These are phyloP conservation scores for Cyberlindnera lachancei DNA, from an alignment of 805 yeast species.

Conservation along the genomic window DNA sequence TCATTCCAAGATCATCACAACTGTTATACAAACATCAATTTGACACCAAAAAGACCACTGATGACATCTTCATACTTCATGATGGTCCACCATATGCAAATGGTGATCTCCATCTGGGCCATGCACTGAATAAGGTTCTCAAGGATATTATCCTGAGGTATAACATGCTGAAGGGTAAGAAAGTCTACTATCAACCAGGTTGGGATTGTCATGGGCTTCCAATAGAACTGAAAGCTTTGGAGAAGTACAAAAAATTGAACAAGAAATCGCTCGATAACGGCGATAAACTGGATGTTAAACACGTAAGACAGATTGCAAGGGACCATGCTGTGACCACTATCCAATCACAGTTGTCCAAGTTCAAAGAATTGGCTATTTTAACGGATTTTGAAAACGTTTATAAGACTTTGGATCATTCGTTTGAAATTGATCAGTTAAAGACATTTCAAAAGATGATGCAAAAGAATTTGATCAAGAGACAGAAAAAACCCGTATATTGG, in stretches of 20 bases:
- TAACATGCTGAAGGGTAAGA: slow-evolving; percentile 54
- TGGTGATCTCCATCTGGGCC: slow-evolving; percentile 88
- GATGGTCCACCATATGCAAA: slow-evolving; percentile 99
- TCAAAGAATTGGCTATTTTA: slow-evolving; percentile 69
- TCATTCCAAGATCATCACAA: slow-evolving; percentile 47
- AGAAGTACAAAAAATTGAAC: slow-evolving; percentile 29
- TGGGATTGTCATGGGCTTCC: slow-evolving; percentile 99
- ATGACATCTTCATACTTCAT: slow-evolving; percentile 59
- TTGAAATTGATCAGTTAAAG: slow-evolving; percentile 67
- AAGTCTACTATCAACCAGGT: slow-evolving; percentile 76
- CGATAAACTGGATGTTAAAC: slow-evolving; percentile 33
- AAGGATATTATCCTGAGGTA: slow-evolving; percentile 81
- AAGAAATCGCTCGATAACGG: slow-evolving; percentile 29
- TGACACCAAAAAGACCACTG: slow-evolving; percentile 20
- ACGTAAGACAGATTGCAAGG: slow-evolving; percentile 59
- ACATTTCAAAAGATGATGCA: slow-evolving; percentile 61
- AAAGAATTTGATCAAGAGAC: slow-evolving; percentile 67
- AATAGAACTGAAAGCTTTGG: slow-evolving; percentile 81
- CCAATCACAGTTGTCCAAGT: slow-evolving; percentile 52
- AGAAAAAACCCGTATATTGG: slow-evolving; percentile 95
- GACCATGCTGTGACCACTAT: slow-evolving; percentile 66
- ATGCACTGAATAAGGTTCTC: slow-evolving; percentile 80
- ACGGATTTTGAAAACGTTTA: slow-evolving; percentile 75
- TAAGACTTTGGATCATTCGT: slow-evolving; percentile 60
- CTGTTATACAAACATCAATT: slow-evolving; percentile 62